phyloP scores from a whole-genome alignment of 371 early-diverging fungal genomes.

The Mucor mucedo region DNA sequence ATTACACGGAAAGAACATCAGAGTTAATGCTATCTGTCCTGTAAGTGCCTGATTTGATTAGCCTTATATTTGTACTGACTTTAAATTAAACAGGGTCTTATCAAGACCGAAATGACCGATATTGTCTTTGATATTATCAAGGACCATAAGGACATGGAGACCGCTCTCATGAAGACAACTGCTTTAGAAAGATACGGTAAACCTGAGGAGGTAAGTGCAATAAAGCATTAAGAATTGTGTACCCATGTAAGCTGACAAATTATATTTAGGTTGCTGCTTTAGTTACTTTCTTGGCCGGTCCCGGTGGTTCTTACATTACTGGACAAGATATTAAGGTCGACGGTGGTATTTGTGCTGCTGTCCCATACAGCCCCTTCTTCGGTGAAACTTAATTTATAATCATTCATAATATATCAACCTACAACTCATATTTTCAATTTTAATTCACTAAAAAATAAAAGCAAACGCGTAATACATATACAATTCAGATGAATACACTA shows the following conservation, averaged over 20 bases:
- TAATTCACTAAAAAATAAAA: too few species aligned
- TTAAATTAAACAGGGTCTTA: slow-evolving; percentile 42
- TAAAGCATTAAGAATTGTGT: not conserved
- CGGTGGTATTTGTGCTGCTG: slow-evolving; percentile 8
- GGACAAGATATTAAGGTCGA: slow-evolving; percentile 19
- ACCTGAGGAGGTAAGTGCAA: slow-evolving; percentile 38
- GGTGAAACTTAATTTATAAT: slow-evolving; percentile 4
- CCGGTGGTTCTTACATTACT: slow-evolving; percentile 11
- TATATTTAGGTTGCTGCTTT: slow-evolving; percentile 7
- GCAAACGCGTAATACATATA: too few species aligned
- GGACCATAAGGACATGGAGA: not conserved
- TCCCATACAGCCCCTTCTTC: slow-evolving; percentile 7
- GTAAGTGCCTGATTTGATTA: slow-evolving; percentile 27
- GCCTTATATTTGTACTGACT: not conserved
- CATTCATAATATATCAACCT: not conserved
- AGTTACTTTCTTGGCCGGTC: slow-evolving; percentile 10
- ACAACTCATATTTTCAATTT: not conserved
- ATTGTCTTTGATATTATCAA: not conserved
- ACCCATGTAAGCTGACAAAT: not conserved
- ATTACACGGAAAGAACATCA: slow-evolving; percentile 49
- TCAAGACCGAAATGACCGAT: slow-evolving; percentile 60
- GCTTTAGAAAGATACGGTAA: slow-evolving; percentile 9
- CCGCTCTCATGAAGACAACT: not conserved
- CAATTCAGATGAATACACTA: not conserved
- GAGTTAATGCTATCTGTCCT: slow-evolving; percentile 61